Evolutionary conservation across 768 basidiomycete genomes (phyloP).

Genomic region (Psilocybe azurescens): DNA sequence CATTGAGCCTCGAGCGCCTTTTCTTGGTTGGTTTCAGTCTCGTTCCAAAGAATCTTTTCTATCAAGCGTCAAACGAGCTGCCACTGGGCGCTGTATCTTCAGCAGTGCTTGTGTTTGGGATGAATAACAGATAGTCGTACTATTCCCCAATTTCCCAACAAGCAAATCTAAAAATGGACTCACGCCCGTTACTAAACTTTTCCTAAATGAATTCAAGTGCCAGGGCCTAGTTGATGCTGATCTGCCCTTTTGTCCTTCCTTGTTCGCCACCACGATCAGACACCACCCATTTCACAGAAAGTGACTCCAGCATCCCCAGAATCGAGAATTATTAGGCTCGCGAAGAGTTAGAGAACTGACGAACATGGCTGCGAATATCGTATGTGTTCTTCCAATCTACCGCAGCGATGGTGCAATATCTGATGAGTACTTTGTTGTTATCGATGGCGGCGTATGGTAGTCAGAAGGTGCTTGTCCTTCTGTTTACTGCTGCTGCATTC

Average conservation of each 20-base stretch:
- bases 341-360: background rate
- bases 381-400: background rate
- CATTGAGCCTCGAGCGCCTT: too few relatives aligned
- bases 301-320: background rate
- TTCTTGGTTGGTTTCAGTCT: too few relatives aligned
- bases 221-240: background rate
- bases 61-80: too few relatives aligned
- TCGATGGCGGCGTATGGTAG: background rate
- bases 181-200: background rate
- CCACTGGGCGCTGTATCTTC: background rate
- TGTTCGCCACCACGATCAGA: background rate
- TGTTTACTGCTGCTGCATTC: background rate
- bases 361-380: background rate
- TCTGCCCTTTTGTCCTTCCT: background rate
- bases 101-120: background rate
- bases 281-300: background rate
- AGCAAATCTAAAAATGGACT: background rate
- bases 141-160: too few relatives aligned
- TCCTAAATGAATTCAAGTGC: background rate
- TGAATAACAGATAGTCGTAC: too few relatives aligned
- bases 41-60: too few relatives aligned
- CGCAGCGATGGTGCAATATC: too few relatives aligned
- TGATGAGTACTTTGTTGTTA: background rate
- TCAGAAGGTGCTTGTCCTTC: slow-evolving; percentile 6
- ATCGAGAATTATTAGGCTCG: background rate